Conservation (phyloP, 73 alveolate species). For the Uronychia binucleata region DNA sequence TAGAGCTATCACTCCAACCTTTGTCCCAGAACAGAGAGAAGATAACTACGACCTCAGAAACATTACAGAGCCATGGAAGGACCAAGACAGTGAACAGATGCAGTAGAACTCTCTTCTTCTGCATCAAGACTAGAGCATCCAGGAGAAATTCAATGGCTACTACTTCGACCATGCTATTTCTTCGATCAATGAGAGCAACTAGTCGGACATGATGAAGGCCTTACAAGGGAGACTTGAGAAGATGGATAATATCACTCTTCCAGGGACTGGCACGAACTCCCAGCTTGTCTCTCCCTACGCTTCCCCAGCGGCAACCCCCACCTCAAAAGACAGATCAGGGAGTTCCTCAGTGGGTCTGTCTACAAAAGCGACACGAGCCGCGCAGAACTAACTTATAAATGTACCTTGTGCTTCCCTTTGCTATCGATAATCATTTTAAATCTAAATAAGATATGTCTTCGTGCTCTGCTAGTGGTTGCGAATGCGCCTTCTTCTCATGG, state of each 20-base stretch:
- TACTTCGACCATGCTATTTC: background rate
- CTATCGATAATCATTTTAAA: background rate
- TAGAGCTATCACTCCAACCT: conserved; percentile 67
- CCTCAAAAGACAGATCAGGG: background rate
- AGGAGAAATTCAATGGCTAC: background rate
- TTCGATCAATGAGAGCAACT: background rate
- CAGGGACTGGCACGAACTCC: background rate
- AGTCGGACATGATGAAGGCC: background rate
- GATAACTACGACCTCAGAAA: conserved; percentile 71
- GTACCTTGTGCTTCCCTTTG: background rate
- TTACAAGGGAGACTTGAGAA: background rate
- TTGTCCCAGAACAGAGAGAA: conserved; percentile 69
- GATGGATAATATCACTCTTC: background rate
- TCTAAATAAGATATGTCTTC: background rate
- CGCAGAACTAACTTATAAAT: background rate
- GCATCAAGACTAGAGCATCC: background rate
- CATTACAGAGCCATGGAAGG: conserved; percentile 43
- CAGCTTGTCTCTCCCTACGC: background rate
- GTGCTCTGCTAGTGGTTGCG: background rate
- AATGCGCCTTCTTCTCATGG: conserved; percentile 1
- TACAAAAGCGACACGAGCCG: conserved; percentile 12
- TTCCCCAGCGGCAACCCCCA: background rate
- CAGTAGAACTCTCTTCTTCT: background rate
- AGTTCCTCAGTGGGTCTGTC: background rate
- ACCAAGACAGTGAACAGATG: conserved; percentile 26